Conservation (phyloP, 2,329 filamentous ascomycete species). For the Gnomoniopsis sp. region DNA sequence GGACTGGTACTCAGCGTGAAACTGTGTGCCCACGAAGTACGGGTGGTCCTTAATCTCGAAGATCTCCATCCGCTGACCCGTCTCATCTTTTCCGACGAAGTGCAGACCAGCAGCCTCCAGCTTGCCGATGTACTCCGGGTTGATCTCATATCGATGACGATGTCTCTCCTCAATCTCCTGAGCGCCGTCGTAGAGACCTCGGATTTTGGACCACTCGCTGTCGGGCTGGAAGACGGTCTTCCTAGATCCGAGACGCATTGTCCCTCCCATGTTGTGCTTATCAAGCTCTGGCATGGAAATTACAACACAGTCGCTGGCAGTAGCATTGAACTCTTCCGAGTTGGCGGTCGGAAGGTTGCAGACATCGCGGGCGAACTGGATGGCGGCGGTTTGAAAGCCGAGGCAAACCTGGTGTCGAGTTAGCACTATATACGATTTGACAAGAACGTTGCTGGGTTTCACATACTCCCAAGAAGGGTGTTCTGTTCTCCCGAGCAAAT, state of each 20-base stretch:
- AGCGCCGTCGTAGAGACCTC: conserved; percentile 60
- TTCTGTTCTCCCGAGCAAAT: conserved; percentile 79
- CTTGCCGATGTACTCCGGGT: conserved; percentile 62
- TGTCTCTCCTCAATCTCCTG: conserved; percentile 62
- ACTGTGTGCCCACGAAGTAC: conserved; percentile 56
- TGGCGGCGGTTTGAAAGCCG: conserved; percentile 88
- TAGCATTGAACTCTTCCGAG: conserved; percentile 52
- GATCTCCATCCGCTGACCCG: conserved; percentile 71
- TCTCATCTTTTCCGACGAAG: conserved; percentile 74
- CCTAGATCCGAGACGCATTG: conserved; percentile 72
- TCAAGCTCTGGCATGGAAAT: conserved; percentile 84
- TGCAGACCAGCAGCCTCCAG: conserved; percentile 62
- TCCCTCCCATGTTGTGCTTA: conserved; percentile 61
- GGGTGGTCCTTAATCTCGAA: conserved; percentile 74
- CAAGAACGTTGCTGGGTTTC: not conserved
- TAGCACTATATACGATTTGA: not conserved
- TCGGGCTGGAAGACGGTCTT: conserved; percentile 66
- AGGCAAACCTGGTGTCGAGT: conserved; percentile 51
- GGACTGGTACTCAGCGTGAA: conserved; percentile 19
- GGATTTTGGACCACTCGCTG: conserved; percentile 68
- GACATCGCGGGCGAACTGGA: conserved; percentile 79
- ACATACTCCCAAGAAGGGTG: conserved; percentile 76
- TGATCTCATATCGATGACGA: conserved; percentile 78
- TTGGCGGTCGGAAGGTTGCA: conserved; percentile 58
- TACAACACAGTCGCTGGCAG: conserved; percentile 66